Evolutionary conservation across 352 stramenopile genomes (phyloP), one percentile per base, ranked within the genome.

Genomic region (Pythium dissimile): DNA sequence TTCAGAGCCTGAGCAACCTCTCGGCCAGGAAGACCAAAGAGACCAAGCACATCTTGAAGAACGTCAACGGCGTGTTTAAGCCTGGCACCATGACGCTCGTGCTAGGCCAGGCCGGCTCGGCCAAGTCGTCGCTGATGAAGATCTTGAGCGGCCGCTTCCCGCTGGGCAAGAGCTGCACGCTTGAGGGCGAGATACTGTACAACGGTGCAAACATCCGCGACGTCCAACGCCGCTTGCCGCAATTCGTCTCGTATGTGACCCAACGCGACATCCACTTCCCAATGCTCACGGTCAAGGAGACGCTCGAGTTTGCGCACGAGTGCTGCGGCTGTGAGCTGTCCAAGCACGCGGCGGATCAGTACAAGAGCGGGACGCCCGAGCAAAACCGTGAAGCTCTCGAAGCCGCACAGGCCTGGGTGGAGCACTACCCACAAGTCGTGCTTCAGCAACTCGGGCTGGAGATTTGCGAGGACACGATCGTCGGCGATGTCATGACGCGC

Each of bases 251-350:
- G 26, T 72, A 72, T 47, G 48, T 71, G 28, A 54, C 50, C 42
- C 66, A 73, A 48, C 67, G n/a, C n/a, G n/a, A n/a, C n/a, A n/a
- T n/a, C n/a, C n/a, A n/a, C n/a, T n/a, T n/a, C n/a, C n/a, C n/a
- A n/a, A n/a, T n/a, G n/a, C n/a, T n/a, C n/a, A n/a, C n/a, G n/a
- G n/a, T 70, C 30, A n/a, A n/a, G n/a, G 89, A 97, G 61, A 97
- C 91, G 15, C 76, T 97, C 37, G 66, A 80, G 24, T 97, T 97
- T 73, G 80, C 89, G 11, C 92, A 88, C 59, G 77, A 86, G 38
- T 92, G 76, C 30, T 45, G 75, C 27, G 71, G 54, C 18, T 34
- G 54, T 11, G 45, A 43, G 5, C 45, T 69, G 11, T 39, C 60
- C n/a, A 43, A 70, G 56, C 12, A 39, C n/a, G 54, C 57, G 15